Evolutionary conservation across 208 protist genomes (phyloP).

Genomic region (Leishmania mexicana): DNA sequence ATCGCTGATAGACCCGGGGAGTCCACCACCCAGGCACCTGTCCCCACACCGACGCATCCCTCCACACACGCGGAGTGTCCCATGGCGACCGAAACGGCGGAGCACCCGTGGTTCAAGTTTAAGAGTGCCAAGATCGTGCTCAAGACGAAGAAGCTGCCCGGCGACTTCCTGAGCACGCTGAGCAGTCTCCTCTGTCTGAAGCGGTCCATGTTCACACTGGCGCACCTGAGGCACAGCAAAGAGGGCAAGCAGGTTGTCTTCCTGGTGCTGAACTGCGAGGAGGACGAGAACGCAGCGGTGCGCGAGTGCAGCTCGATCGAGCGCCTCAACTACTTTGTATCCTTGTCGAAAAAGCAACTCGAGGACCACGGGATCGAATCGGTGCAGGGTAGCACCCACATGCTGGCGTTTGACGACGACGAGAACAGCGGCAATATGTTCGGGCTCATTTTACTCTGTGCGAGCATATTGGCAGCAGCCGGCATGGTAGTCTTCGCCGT

Average conservation of each 20-base stretch:
- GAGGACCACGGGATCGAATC: constrained; percentile 23
- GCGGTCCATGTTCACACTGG: constrained; percentile 35
- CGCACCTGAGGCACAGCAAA: constrained; percentile 34
- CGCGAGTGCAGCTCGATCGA: constrained; percentile 51
- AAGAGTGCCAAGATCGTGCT: constrained; percentile 51
- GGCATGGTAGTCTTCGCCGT: constrained; percentile 53
- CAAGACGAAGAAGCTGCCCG: constrained; percentile 19
- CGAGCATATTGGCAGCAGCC: constrained; percentile 19
- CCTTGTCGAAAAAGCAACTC: background rate
- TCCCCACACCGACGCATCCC: constrained; percentile 55
- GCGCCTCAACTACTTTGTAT: constrained; percentile 62
- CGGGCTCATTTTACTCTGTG: constrained; percentile 5
- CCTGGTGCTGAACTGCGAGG: constrained; percentile 63
- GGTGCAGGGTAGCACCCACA: constrained; percentile 21
- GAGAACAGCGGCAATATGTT: background rate
- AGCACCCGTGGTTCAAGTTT: constrained; percentile 43
- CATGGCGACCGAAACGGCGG: constrained; percentile 24
- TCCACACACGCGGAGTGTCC: constrained; percentile 50
- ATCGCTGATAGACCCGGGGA: constrained; percentile 2
- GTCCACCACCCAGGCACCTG: background rate
- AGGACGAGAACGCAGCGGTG: constrained; percentile 7
- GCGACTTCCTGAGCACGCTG: constrained; percentile 31
- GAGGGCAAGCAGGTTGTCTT: constrained; percentile 45
- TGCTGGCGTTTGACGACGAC: constrained; percentile 34
- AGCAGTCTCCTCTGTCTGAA: constrained; percentile 60